phyloP scores from a whole-genome alignment of 1,284 basidiomycete species.

The Apiotrichum siamense region DNA sequence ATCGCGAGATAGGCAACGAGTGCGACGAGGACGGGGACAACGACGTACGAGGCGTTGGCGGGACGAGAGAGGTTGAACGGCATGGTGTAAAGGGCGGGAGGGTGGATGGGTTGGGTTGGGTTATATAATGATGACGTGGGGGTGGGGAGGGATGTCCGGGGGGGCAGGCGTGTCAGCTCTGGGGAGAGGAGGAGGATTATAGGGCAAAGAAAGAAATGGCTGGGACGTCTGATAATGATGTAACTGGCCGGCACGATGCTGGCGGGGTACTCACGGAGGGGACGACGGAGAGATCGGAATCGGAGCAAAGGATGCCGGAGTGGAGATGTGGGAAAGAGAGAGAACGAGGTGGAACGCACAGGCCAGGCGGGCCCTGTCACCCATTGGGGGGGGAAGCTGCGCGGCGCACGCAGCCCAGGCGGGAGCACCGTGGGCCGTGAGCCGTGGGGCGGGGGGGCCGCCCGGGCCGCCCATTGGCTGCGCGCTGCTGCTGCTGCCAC shows the following conservation, averaged over 20 bases:
- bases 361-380: neutral
- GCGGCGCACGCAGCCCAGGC: no score
- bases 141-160: no score
- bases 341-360: neutral
- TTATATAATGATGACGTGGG: no score
- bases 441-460: no score
- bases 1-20: conserved; percentile 4
- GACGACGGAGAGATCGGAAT: neutral
- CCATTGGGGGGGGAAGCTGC: no score
- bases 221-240: neutral
- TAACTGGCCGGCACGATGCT: no score
- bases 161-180: no score
- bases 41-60: conserved; percentile 2
- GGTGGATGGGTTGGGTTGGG: neutral
- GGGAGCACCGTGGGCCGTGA: no score
- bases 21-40: conserved; percentile 5
- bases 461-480: no score
- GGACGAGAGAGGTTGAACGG: neutral
- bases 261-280: no score
- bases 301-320: neutral
- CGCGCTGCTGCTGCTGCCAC: no score
- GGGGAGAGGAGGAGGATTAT: neutral
- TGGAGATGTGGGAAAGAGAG: neutral
- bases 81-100: neutral
- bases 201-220: neutral